Conservation (phyloP, 2,329 filamentous ascomycete genomes). For the Chalaropsis ovoidea region DNA sequence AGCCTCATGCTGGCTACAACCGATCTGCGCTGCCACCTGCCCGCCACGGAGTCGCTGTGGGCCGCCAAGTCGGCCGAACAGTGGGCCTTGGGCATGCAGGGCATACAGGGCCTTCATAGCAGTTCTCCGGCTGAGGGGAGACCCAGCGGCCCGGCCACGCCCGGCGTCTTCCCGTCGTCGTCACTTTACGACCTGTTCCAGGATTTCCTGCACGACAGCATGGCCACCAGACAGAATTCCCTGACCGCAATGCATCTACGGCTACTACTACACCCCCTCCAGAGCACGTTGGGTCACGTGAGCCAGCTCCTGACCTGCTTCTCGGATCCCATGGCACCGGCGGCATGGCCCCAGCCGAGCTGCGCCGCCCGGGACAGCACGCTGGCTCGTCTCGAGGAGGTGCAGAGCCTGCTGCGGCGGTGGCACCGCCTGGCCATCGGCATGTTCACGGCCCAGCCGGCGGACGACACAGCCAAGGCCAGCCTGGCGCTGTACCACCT, state of each 20-base stretch:
- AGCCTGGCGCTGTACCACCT: conserved; percentile 62
- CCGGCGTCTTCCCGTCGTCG: conserved; percentile 32
- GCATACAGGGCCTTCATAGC: conserved; percentile 49
- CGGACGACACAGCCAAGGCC: conserved; percentile 51
- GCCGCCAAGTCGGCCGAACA: conserved; percentile 46
- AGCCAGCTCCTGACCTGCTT: conserved; percentile 57
- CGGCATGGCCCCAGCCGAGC: conserved; percentile 9
- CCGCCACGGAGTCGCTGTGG: conserved; percentile 53
- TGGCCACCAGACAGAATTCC: conserved; percentile 39
- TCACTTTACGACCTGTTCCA: conserved; percentile 58
- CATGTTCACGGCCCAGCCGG: conserved; percentile 45
- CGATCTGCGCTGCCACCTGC: conserved; percentile 55
- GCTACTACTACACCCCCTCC: conserved; percentile 58
- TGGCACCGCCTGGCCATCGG: conserved; percentile 57
- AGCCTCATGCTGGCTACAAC: conserved; percentile 53
- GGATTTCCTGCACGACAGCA: conserved; percentile 55
- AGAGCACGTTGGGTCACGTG: conserved; percentile 54
- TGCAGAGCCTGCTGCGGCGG: conserved; percentile 51
- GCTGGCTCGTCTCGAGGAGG: conserved; percentile 48
- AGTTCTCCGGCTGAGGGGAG: conserved; percentile 41
- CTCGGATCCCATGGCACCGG: conserved; percentile 44
- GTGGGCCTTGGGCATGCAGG: conserved; percentile 51
- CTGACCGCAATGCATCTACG: conserved; percentile 49
- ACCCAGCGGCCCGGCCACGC: not conserved
- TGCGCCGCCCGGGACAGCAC: conserved; percentile 40